Percentiles rank a stretch among this genome's conserved stretches.
Evolutionary conservation across 2,329 filamentous ascomycete genomes (phyloP).

Genomic region (Cercospora beticola): DNA sequence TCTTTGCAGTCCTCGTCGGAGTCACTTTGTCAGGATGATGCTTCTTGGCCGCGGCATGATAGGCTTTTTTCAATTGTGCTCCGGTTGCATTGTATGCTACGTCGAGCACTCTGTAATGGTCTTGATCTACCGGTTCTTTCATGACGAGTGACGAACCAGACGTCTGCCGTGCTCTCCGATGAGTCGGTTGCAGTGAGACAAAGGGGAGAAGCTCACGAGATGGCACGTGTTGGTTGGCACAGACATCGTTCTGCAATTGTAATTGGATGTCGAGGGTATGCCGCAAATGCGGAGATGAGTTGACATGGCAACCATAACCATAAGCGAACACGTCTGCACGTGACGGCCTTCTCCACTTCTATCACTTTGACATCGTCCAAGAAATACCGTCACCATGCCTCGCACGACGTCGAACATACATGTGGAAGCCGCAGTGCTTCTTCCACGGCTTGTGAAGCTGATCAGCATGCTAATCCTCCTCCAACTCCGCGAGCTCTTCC

Average conservation of each 20-base stretch:
- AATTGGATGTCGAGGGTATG: neutral
- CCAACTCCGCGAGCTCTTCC: neutral
- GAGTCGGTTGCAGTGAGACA: neutral
- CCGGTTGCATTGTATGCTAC: neutral
- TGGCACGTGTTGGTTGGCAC: neutral
- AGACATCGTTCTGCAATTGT: neutral
- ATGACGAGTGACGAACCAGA: neutral
- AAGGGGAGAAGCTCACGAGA: neutral
- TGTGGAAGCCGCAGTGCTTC: neutral
- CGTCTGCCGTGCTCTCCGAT: neutral
- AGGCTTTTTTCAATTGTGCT: conserved; percentile 7
- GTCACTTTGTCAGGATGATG: conserved; percentile 8
- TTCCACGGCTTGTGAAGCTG: neutral
- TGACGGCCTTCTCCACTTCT: neutral
- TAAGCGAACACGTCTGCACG: neutral
- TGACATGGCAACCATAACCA: neutral
- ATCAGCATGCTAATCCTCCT: neutral
- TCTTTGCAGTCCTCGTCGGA: neutral
- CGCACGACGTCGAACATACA: neutral
- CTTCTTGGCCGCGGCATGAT: conserved; percentile 8
- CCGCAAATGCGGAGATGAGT: neutral
- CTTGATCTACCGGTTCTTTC: conserved; percentile 9
- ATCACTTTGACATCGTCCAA: neutral
- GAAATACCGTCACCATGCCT: neutral
- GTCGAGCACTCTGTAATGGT: conserved; percentile 14